Base-by-base conservation (phyloP, 2,329 filamentous ascomycete species). In the Colletotrichum tropicale region DNA sequence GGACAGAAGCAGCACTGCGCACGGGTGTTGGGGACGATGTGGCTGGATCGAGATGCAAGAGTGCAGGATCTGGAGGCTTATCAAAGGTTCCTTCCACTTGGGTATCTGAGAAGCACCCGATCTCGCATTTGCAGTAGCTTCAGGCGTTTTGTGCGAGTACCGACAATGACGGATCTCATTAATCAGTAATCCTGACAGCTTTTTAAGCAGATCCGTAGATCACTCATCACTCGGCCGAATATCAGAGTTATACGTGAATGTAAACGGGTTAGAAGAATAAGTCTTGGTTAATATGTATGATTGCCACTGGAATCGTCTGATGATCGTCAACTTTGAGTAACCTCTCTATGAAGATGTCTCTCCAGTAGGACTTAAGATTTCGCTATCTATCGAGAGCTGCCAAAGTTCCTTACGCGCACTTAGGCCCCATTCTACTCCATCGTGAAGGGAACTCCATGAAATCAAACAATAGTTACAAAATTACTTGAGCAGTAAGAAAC, bases 11-110 rank as follows among this genome's bases (percentile, higher is more conserved):
- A 48, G 32, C 16, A 65, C 30, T 34, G 18, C 30, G 48, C 55
- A 56, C 10, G 43, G 43, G 32, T 68, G 16, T 52, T 48, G 58
- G 43, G 13, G 21, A 6, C 13, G 18, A 30, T 56, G 24, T 66
- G 70, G 74, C 70, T 76, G 74, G 74, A 76, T 76, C 74, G 70
- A 15, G 43, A 69, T 69, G 74, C 64, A 65, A 68, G 65, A 65
- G 64, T 73, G 74, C 74, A 73, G 74, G 70, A 76, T 76, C 74
- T 76, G 48, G 48, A 32, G 48, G 15, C 21, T 32, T 16, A 26
- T 69, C 34, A 32, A 24, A 21, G n/a, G n/a, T 36, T 30, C 30
- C 43, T 18, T n/a, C 12, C 34, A 32, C 8, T 21, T 68, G 34
- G 21, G 18, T 36, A 26, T 30, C 26, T 58, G 28, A 30, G 64